Conservation (phyloP, 2,329 filamentous ascomycete genomes). For the Albophoma yamanashiensis region DNA sequence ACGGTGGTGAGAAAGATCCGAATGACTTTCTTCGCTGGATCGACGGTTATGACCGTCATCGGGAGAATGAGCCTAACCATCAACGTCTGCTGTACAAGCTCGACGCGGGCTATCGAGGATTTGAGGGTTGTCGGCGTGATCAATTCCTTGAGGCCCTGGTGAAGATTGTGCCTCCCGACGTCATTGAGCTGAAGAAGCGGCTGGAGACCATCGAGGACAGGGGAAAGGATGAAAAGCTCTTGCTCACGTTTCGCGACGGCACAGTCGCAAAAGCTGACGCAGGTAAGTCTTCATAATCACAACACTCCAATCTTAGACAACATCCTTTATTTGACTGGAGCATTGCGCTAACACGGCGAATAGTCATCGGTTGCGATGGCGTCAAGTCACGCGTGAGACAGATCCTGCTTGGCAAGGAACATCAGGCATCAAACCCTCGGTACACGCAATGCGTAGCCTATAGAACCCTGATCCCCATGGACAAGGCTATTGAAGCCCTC, state of each 20-base stretch:
- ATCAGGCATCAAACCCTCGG: conserved; percentile 23
- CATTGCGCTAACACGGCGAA: not conserved
- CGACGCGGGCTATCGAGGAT: conserved; percentile 14
- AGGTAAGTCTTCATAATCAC: not conserved
- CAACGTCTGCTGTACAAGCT: conserved; percentile 6
- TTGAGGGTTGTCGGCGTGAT: conserved; percentile 19
- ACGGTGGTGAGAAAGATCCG: conserved; percentile 4
- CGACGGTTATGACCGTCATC: conserved; percentile 3
- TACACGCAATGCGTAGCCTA: conserved; percentile 51
- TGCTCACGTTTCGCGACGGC: conserved; percentile 27
- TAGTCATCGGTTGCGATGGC: conserved; percentile 50
- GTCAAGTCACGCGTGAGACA: conserved; percentile 46
- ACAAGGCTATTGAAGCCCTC: conserved; percentile 37
- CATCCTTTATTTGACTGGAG: not conserved
- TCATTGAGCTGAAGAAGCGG: conserved; percentile 22
- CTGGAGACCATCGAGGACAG: conserved; percentile 17
- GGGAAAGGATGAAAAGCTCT: conserved; percentile 9
- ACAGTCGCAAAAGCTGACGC: conserved; percentile 20
- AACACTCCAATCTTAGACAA: not conserved
- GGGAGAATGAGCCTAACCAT: not conserved
- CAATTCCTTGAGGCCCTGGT: conserved; percentile 28
- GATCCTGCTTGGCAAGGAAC: conserved; percentile 32
- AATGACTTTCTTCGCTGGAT: conserved; percentile 11
- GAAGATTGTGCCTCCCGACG: conserved; percentile 21
- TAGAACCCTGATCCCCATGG: conserved; percentile 34